These are phyloP conservation scores for Asterella californica DNA, from an alignment of 225 moss, liverwort and hornwort species.

Conservation along the genomic window DNA sequence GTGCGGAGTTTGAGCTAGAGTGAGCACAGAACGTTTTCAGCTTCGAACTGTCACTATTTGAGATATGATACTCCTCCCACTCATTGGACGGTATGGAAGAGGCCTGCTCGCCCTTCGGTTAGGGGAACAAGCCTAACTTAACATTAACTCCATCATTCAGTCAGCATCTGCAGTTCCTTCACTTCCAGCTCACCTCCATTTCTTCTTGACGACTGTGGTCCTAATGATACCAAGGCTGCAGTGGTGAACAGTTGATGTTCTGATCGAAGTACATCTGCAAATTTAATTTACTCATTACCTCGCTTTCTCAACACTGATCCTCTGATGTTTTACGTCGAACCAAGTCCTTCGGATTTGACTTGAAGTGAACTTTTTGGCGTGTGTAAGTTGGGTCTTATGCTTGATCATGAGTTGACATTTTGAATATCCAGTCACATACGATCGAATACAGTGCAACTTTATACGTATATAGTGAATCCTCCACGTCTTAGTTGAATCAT, in stretches of 20 bases:
- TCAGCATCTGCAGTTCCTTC: neutral
- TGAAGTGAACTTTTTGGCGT: neutral
- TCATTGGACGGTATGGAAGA: neutral
- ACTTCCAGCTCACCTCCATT: neutral
- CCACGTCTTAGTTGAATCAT: neutral
- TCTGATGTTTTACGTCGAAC: neutral
- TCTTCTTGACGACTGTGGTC: conserved; percentile 1
- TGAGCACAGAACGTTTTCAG: neutral
- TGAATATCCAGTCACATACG: neutral
- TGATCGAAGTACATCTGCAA: neutral
- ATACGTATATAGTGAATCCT: neutral
- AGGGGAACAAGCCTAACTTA: neutral
- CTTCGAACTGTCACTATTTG: neutral
- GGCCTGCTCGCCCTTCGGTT: neutral
- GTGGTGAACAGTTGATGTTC: neutral
- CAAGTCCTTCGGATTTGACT: neutral
- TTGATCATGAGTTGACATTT: neutral
- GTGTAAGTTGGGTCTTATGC: neutral
- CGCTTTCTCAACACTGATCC: neutral
- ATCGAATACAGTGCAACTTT: neutral
- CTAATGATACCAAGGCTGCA: neutral
- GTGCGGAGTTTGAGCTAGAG: neutral
- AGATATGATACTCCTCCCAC: neutral
- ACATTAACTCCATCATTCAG: neutral
- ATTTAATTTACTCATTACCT: neutral